Percentiles rank a stretch among this genome's conserved stretches.
These are phyloP conservation scores for Epichloe brachyelytri DNA, from an alignment of 2,329 filamentous ascomycete species.

Conservation along the genomic window DNA sequence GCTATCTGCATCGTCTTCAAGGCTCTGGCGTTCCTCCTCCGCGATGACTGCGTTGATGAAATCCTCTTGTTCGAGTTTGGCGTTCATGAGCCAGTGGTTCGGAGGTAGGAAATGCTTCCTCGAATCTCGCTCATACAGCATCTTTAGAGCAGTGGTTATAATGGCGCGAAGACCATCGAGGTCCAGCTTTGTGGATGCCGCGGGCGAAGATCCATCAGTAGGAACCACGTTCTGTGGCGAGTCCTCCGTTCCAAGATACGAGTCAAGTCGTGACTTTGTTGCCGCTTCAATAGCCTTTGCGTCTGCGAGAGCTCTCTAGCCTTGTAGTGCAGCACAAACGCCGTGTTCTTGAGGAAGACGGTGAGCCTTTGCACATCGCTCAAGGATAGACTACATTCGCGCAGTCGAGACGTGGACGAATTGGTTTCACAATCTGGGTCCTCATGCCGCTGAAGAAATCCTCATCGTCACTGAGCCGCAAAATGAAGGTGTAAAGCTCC, in stretches of 20 bases:
- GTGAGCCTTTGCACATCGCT: slow-evolving; percentile 62
- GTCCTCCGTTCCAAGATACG: slow-evolving; percentile 14
- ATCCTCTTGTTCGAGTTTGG: slow-evolving; percentile 72
- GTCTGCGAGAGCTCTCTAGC: slow-evolving; percentile 44
- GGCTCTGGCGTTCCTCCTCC: slow-evolving; percentile 68
- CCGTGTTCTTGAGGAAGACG: slow-evolving; percentile 77
- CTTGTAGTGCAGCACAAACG: slow-evolving; percentile 81
- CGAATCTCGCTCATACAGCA: slow-evolving; percentile 89
- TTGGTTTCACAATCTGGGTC: slow-evolving; percentile 23
- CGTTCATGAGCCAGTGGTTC: slow-evolving; percentile 91
- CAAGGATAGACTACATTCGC: slow-evolving; percentile 55
- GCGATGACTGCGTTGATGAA: slow-evolving; percentile 78
- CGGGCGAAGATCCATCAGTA: background rate
- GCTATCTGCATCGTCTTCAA: slow-evolving; percentile 31
- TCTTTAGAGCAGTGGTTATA: slow-evolving; percentile 67
- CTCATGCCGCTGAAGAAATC: slow-evolving; percentile 65
- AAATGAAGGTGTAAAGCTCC: slow-evolving; percentile 84
- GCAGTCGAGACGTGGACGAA: slow-evolving; percentile 34
- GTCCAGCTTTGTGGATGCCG: slow-evolving; percentile 34
- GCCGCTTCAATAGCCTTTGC: slow-evolving; percentile 11
- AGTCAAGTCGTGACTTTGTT: slow-evolving; percentile 15
- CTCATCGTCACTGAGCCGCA: slow-evolving; percentile 90
- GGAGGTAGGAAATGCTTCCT: slow-evolving; percentile 68
- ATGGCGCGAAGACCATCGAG: slow-evolving; percentile 68
- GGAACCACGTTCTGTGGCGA: background rate